Evolutionary conservation across 768 basidiomycete genomes (phyloP).

Genomic region (Lyophyllum shimeji): DNA sequence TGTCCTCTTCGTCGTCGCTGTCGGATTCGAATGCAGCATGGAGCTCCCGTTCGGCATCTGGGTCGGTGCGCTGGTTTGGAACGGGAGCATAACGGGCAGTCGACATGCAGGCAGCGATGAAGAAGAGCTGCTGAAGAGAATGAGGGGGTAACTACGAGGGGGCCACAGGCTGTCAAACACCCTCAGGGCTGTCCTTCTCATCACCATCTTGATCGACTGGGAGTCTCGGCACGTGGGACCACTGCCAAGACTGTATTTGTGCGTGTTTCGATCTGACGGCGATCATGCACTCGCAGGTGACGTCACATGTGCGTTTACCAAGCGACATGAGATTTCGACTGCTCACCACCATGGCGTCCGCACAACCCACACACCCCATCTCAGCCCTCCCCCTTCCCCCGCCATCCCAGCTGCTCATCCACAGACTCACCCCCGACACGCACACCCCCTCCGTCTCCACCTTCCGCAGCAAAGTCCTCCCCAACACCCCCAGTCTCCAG

Average conservation of each 20-base stretch:
- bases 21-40: constrained; percentile 21
- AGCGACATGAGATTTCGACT: background rate
- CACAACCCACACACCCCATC: constrained; percentile 37
- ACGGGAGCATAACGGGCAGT: constrained; percentile 5
- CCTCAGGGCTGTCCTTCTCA: too few species aligned
- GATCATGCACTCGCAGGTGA: background rate
- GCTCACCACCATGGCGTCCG: constrained; percentile 13
- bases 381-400: constrained; percentile 53
- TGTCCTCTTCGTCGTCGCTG: constrained; percentile 21
- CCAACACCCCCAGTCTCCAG: constrained; percentile 60
- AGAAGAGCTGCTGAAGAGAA: background rate
- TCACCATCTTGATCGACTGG: too few species aligned
- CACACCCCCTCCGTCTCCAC: constrained; percentile 47
- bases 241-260: too few species aligned
- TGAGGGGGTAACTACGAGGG: background rate
- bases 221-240: too few species aligned
- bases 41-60: constrained; percentile 6
- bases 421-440: constrained; percentile 58
- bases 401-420: constrained; percentile 38
- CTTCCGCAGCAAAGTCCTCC: constrained; percentile 52
- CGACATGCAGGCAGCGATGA: constrained; percentile 25
- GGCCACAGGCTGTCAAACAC: too few species aligned
- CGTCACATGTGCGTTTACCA: background rate
- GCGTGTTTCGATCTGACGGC: too few species aligned
- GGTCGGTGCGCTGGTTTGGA: constrained; percentile 2